These are phyloP conservation scores for Eimeria tenella DNA, from an alignment of 169 alveolate species.

Conservation along the genomic window DNA sequence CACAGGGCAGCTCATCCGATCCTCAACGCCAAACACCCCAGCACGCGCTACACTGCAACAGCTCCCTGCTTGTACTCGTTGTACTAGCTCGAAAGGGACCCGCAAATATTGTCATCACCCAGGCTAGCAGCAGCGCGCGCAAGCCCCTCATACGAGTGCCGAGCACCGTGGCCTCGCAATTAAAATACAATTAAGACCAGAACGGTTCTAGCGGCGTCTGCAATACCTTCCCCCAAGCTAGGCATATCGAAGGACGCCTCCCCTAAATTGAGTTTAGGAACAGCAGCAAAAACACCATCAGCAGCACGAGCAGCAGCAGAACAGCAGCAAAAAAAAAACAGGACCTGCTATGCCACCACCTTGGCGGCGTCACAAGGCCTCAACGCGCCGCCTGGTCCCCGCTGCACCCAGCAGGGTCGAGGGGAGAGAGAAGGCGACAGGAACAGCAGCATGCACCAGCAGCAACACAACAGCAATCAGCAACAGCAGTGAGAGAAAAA, in stretches of 20 bases:
- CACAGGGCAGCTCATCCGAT: no score
- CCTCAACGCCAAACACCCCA: no score
- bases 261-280: background rate
- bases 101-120: no score
- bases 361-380: conserved; percentile 39
- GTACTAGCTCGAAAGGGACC: no score
- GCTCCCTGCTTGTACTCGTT: no score
- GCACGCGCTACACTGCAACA: no score
- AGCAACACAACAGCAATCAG: conserved; percentile 69
- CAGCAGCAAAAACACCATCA: conserved; percentile 60
- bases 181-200: no score
- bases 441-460: conserved; percentile 56
- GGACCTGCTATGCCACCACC: conserved; percentile 50
- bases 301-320: conserved; percentile 69
- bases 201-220: conserved; percentile 23
- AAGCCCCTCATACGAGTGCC: no score
- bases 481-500: conserved; percentile 41
- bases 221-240: conserved; percentile 3
- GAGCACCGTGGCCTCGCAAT: no score
- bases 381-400: conserved; percentile 19
- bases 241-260: conserved; percentile 27
- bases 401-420: background rate
- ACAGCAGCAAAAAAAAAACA: conserved; percentile 52
- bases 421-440: background rate
- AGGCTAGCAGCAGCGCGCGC: no score